Base-by-base conservation (phyloP, 768 basidiomycete genomes). In the Tylopilus rubrobrunneus region DNA sequence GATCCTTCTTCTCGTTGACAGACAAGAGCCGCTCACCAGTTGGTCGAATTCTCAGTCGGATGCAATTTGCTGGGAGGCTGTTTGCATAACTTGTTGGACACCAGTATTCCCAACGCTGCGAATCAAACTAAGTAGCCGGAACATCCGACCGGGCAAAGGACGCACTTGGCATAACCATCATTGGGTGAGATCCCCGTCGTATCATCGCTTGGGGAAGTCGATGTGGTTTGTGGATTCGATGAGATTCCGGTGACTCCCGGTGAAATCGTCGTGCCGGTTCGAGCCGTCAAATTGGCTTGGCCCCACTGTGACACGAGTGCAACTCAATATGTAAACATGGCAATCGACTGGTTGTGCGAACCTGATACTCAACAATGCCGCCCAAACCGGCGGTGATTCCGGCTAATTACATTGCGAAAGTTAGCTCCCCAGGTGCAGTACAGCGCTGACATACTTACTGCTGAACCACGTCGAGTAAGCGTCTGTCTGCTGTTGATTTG, bases 151-250 rank as follows among this genome's bases (percentile, higher is more conserved):
- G 45, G 14, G 34, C 37, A 23, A 49, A 56, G 52, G 46, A 21
- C 71, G 39, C 40, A 71, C 70, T 48, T 72, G 36, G 74, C 73
- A 61, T 86, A 86, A 64, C 85, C 85, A 67, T 87, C 85, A 52
- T 84, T 82, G 27, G 85, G 85, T 4, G 83, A 82, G n/a, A 73
- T 49, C 7, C 80, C 82, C 5, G 77, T 78, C 19, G 68, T 67
- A 40, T 67, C 67, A 15, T 62, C 61, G 27, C 53, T 68, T 7
- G 67, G 55, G 33, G 70, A 68, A 25, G 64, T 58, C 7, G 66
- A 59, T 1, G 74, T 78, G 7, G 71, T 69, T 42, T 64, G 68
- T 17, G 61, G 57, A 27, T 60, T 56, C 0, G 74, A 62, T 8
- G 66, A 66, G 28, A 67, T 63, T 9, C 66, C 66, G 9, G 69